A percentile compares a stretch with the other conserved stretches of the same genome.
Evolutionary conservation across 208 protist genomes (phyloP).

Genomic region (Crithidia fasciculata): DNA sequence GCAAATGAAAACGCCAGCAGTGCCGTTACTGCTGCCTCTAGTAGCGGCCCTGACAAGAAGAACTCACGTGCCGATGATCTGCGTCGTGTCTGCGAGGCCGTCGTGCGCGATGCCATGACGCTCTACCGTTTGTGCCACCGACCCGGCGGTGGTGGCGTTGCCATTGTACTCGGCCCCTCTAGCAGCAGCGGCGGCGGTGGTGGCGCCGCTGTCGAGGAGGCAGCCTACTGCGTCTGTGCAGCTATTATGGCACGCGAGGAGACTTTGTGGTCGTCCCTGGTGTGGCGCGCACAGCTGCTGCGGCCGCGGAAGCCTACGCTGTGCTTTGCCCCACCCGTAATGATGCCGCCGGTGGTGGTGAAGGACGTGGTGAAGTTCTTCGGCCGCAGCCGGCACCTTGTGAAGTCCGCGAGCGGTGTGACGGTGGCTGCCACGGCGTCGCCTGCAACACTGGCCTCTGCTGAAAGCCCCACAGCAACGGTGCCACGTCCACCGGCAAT

Average conservation of each 20-base stretch:
- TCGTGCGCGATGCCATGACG: constrained; percentile 50
- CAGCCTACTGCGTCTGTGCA: constrained; percentile 71
- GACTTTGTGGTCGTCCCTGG: constrained; percentile 48
- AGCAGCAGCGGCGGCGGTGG: constrained; percentile 17
- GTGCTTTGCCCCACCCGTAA: constrained; percentile 43
- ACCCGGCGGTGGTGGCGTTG: constrained; percentile 27
- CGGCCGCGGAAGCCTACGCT: constrained; percentile 52
- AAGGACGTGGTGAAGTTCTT: constrained; percentile 62
- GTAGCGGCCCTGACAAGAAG: neutral
- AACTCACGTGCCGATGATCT: constrained; percentile 12
- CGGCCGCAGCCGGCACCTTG: constrained; percentile 40
- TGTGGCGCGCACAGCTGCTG: constrained; percentile 44
- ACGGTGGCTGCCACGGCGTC: no score
- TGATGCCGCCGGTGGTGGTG: constrained; percentile 42
- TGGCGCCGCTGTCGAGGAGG: constrained; percentile 50
- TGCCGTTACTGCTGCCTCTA: neutral
- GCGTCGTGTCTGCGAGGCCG: constrained; percentile 28
- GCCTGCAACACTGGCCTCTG: no score
- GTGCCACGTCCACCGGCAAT: no score
- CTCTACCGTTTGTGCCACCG: constrained; percentile 68
- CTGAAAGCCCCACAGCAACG: no score
- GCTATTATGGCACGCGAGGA: constrained; percentile 47
- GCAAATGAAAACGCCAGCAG: neutral
- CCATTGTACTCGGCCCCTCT: constrained; percentile 15
- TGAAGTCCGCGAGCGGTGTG: no score